Conservation (phyloP, 2,329 filamentous ascomycete species). For the Pseudogymnoascus verrucosus region DNA sequence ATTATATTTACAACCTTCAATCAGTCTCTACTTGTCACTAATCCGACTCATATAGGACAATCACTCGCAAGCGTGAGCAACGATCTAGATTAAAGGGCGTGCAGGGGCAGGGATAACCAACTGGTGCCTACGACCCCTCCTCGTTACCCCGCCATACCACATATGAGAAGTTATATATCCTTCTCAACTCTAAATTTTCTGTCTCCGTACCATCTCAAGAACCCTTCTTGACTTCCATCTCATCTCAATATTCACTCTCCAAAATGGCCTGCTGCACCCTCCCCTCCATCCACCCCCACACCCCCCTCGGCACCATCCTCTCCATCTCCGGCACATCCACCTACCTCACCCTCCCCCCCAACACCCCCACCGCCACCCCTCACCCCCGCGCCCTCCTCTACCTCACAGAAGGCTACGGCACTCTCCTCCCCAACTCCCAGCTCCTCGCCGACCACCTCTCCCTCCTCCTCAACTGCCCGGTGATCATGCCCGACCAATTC, state of each 20-base stretch:
- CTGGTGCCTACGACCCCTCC: not conserved
- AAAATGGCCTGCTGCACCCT: conserved; percentile 1
- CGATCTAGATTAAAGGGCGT: conserved; percentile 1
- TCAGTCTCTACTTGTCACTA: not conserved
- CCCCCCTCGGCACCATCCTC: not conserved
- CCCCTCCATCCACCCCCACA: conserved; percentile 1
- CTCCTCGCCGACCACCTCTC: conserved; percentile 17
- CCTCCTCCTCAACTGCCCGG: conserved; percentile 12
- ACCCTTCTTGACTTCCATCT: not conserved
- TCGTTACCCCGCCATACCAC: not conserved
- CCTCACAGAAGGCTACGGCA: not conserved
- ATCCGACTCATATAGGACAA: not conserved
- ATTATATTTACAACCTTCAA: not conserved
- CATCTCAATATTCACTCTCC: not conserved
- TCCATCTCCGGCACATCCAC: no score
- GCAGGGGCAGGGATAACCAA: not conserved
- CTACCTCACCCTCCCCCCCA: not conserved
- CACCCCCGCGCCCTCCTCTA: not conserved
- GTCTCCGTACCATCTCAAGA: not conserved
- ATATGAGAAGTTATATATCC: conserved; percentile 1
- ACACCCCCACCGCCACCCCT: not conserved
- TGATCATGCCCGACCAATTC: conserved; percentile 17
- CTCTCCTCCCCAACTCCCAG: conserved; percentile 12
- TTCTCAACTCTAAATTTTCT: not conserved
- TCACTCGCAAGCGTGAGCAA: not conserved